A percentile compares a stretch with the other conserved stretches of the same genome.
phyloP scores from a whole-genome alignment of 192 early-diverging fungal genomes.

The Coemansia brasiliensis region DNA sequence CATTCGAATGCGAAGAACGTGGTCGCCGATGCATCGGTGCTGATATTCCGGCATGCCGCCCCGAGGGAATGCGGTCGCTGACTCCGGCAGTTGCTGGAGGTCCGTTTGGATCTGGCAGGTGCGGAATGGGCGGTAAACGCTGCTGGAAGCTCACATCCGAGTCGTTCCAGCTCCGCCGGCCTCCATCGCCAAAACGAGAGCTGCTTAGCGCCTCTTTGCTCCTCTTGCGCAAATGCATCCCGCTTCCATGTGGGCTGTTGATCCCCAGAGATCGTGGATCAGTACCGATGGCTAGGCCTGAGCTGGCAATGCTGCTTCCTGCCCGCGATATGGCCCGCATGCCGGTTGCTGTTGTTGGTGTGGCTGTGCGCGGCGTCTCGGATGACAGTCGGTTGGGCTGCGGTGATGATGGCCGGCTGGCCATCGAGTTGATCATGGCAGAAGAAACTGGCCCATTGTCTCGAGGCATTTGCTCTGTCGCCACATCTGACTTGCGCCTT shows the following conservation, averaged over 20 bases:
- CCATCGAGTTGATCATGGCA: background rate
- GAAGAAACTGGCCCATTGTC: constrained; percentile 10
- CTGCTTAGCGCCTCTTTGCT: constrained; percentile 42
- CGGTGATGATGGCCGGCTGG: constrained; percentile 6
- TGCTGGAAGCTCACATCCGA: constrained; percentile 18
- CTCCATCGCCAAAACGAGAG: constrained; percentile 12
- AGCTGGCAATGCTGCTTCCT: constrained; percentile 8
- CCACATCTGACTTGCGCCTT: constrained; percentile 48
- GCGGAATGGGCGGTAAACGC: constrained; percentile 25
- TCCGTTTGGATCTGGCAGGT: background rate
- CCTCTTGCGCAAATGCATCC: constrained; percentile 36
- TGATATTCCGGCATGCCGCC: constrained; percentile 12
- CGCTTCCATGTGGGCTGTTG: constrained; percentile 2
- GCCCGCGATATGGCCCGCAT: no score
- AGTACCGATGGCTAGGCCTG: constrained; percentile 20
- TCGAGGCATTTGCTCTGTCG: constrained; percentile 19
- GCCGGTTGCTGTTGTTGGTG: background rate
- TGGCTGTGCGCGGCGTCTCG: constrained; percentile 1
- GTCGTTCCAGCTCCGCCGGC: constrained; percentile 40
- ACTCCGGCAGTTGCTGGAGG: constrained; percentile 18
- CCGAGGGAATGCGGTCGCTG: constrained; percentile 5
- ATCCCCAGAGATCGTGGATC: constrained; percentile 41
- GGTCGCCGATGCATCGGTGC: constrained; percentile 30
- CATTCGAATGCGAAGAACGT: constrained; percentile 47
- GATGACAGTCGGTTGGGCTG: constrained; percentile 11